Evolutionary conservation across 345 rosid genomes (phyloP), one percentile per base, ranked within the genome.

Genomic region (Bruguiera sexangula): DNA sequence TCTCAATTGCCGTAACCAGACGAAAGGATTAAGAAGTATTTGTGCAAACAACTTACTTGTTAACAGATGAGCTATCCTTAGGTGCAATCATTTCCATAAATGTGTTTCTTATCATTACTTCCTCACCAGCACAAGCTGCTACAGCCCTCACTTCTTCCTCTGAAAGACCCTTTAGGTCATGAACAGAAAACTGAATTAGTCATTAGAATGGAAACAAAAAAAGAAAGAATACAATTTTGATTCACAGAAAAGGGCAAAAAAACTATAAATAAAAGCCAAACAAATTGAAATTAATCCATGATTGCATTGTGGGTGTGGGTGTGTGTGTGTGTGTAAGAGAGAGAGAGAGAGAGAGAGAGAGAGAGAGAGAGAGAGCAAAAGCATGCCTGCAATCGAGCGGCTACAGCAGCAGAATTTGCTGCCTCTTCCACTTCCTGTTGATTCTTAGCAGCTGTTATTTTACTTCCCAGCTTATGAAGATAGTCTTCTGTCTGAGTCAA

Each of bases 371-470:
- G 61, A 48, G 39, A 58, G 63, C 16, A 3, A 60, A 60, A 72
- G 52, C 75, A 75, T 83, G 74, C 99, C 94, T 96, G 97, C 75
- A 84, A 74, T 79, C 93, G 85, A 27, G 99, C 99, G 72, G 99
- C 98, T 19, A 83, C 80, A 10, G 96, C 95, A 30, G 99, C 97
- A 59, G 90, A 84, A 87, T 86, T 96, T 69, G 95, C 96, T 74
- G 99, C 99, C 85, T 96, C 99, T 78, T 88, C 97, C 70, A 92
- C 99, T 86, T 95, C 99, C 78, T 95, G 99, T 68, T 90, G 93
- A 80, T 77, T 95, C 86, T 95, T 95, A 67, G 98, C 88, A 34
- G 96, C 85, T 39, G 98, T 89, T 77, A 95, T 95, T 79, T 95
- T 95, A 80, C 89, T 83, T 60, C 99, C 98, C 76, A 92, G 81